A percentile compares a stretch with the other conserved stretches of the same genome.
Conservation (phyloP, 768 basidiomycete genomes). For the Dentipellis fragilis region DNA sequence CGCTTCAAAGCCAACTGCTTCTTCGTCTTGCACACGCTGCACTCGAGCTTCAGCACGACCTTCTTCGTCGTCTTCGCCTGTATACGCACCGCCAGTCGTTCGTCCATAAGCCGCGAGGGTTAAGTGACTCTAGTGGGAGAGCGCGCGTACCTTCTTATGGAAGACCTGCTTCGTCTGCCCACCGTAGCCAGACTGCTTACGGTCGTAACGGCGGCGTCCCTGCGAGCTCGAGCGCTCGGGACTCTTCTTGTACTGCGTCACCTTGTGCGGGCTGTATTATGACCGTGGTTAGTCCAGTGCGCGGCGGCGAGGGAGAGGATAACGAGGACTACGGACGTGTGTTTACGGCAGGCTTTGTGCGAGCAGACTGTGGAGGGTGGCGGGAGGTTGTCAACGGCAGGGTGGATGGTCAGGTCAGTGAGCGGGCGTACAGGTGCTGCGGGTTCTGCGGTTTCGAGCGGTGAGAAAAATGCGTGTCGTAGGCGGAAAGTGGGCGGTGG, state of each 20-base stretch:
- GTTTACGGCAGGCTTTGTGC: slow-evolving; percentile 94
- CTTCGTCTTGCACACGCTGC: slow-evolving; percentile 98
- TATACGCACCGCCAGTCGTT: background rate
- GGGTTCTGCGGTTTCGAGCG: too few relatives aligned
- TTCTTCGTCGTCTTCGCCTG: slow-evolving; percentile 99
- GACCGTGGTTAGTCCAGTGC: slow-evolving; percentile 8
- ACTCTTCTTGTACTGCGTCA: slow-evolving; percentile 99
- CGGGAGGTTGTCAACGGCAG: too few relatives aligned
- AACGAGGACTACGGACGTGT: slow-evolving; percentile 57
- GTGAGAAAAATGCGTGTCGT: too few relatives aligned
- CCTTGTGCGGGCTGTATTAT: slow-evolving; percentile 81
- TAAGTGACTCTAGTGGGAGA: background rate
- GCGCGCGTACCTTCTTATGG: slow-evolving; percentile 87
- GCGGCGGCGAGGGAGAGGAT: background rate
- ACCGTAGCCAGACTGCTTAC: slow-evolving; percentile 98
- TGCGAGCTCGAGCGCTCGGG: slow-evolving; percentile 96
- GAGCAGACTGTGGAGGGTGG: slow-evolving; percentile 83
- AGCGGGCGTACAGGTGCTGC: too few relatives aligned
- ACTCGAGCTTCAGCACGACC: slow-evolving; percentile 95
- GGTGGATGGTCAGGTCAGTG: too few relatives aligned
- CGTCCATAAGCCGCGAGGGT: too few relatives aligned
- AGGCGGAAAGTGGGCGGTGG: too few relatives aligned
- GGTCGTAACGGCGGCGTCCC: slow-evolving; percentile 99
- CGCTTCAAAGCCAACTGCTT: slow-evolving; percentile 94
- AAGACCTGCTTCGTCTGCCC: slow-evolving; percentile 99